phyloP scores from a whole-genome alignment of 1,139 yeast species.

The Saccharomycopsis hybrid region DNA sequence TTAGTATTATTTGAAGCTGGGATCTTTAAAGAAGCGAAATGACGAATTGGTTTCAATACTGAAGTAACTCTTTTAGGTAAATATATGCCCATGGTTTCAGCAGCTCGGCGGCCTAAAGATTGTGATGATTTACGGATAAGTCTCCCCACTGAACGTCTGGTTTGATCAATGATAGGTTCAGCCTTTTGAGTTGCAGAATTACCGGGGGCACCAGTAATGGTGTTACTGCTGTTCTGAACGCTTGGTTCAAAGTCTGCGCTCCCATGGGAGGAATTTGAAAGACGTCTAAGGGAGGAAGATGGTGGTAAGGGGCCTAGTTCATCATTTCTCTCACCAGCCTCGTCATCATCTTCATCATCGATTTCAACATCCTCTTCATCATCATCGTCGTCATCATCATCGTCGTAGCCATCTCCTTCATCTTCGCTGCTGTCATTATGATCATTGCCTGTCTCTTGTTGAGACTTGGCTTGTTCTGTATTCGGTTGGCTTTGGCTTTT shows the following conservation, averaged over 20 bases:
- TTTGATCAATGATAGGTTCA: constrained; percentile 65
- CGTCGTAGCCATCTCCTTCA: no score
- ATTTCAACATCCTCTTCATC: constrained; percentile 28
- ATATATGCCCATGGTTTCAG: constrained; percentile 82
- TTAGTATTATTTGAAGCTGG: constrained; percentile 61
- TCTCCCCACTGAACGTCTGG: constrained; percentile 66
- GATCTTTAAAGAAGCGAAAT: constrained; percentile 86
- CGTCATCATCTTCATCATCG: constrained; percentile 28
- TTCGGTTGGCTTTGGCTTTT: no score
- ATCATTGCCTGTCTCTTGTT: no score
- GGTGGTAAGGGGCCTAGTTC: constrained; percentile 27
- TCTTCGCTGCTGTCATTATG: no score
- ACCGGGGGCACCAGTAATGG: no score
- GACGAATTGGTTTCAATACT: constrained; percentile 85
- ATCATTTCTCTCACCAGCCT: constrained; percentile 30
- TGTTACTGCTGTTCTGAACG: no score
- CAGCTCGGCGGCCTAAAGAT: constrained; percentile 59
- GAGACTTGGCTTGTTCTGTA: no score
- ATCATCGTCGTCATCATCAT: constrained; percentile 27
- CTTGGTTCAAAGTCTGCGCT: not conserved
- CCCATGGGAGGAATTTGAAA: not conserved
- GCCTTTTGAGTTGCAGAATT: constrained; percentile 2
- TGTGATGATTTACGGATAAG: constrained; percentile 54
- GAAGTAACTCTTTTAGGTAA: constrained; percentile 81
- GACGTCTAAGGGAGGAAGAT: constrained; percentile 26